A percentile compares a stretch with the other conserved stretches of the same genome.
These are phyloP conservation scores for Brassica juncea DNA, from an alignment of 345 rosid species.

Conservation along the genomic window DNA sequence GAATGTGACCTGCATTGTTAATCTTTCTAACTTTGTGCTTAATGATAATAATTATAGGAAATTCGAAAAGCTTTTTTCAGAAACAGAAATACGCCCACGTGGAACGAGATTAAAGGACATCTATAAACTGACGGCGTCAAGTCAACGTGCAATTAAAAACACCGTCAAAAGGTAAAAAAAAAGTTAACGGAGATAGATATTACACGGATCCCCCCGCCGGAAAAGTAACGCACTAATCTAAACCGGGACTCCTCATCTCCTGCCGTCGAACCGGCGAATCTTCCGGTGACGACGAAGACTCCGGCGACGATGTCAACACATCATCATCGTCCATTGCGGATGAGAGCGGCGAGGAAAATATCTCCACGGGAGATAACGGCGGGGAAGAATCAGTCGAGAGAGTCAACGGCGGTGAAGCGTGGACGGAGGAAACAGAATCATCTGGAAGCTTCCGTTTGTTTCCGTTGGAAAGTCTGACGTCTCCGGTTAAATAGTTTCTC, in stretches of 20 bases:
- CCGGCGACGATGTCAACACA: slow-evolving; percentile 18
- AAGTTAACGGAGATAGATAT: slow-evolving; percentile 42
- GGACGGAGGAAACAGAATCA: not conserved
- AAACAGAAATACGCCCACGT: slow-evolving; percentile 10
- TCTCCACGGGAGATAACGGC: slow-evolving; percentile 46
- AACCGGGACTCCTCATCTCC: slow-evolving; percentile 41
- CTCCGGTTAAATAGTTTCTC: slow-evolving; percentile 56
- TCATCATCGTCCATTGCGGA: not conserved
- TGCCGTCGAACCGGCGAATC: slow-evolving; percentile 37
- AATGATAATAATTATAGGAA: not conserved
- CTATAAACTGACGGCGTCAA: slow-evolving; percentile 41
- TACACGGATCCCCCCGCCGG: slow-evolving; percentile 27
- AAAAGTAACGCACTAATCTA: slow-evolving; percentile 33
- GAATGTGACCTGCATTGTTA: too few species aligned
- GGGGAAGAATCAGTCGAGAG: slow-evolving; percentile 40
- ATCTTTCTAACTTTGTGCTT: slow-evolving; percentile 5
- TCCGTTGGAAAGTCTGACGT: slow-evolving; percentile 30
- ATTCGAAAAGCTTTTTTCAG: slow-evolving; percentile 9
- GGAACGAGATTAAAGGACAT: slow-evolving; percentile 31
- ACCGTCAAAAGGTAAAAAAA: slow-evolving; percentile 34
- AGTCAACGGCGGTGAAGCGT: slow-evolving; percentile 30
- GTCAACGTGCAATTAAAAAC: slow-evolving; percentile 38
- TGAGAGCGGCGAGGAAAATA: slow-evolving; percentile 16
- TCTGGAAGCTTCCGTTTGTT: slow-evolving; percentile 67
- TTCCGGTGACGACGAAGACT: slow-evolving; percentile 18